Evolutionary conservation across 2,329 filamentous ascomycete genomes (phyloP), one percentile per base, ranked within the genome.

Genomic region (Massarina eburnea): DNA sequence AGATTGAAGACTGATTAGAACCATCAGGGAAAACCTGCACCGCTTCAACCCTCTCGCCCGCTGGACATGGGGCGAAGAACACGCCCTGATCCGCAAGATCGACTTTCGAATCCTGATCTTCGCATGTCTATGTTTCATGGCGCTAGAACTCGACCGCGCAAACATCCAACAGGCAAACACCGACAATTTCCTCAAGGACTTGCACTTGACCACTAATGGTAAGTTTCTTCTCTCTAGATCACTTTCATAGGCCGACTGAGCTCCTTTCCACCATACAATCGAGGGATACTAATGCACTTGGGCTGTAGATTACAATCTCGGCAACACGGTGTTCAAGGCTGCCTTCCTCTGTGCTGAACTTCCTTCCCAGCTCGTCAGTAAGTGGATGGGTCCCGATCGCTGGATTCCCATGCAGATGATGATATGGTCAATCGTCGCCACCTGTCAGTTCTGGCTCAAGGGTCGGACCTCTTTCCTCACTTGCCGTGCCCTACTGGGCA

Each of bases 381-480:
- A 62, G 41, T 58, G 55, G 55, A 45, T 60, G 14, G 58, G 57
- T 2, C 55, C 57, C 6, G 58, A 62, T 39, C 41, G 49, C 39
- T 76, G 72, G 73, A 75, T 76, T 7, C 73, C 72, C 0, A 66
- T 69, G 20, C 67, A 74, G 37, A 71, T 71, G 61, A 58, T 73
- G 17, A 54, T 60, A 1, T 75, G 73, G 73, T 66, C 61, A 20
- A 39, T 72, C 2, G 71, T 74, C 51, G 50, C 68, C 71, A 81
- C 83, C 45, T 77, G 85, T 68, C 88, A 92, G 64, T 84, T 86
- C 0, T 71, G 89, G 2, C 76, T 92, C 2, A 41, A 33, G 1
- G 77, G 71, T 2, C 70, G 67, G 30, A 54, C 58, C 1, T 62
- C 61, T 7, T 74, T 74, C 46, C 69, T 61, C 39, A 60, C 65